Percentiles rank a stretch among this genome's conserved stretches.
Evolutionary conservation across 2,329 filamentous ascomycete species (phyloP).

Genomic region (Neonectria faginata): DNA sequence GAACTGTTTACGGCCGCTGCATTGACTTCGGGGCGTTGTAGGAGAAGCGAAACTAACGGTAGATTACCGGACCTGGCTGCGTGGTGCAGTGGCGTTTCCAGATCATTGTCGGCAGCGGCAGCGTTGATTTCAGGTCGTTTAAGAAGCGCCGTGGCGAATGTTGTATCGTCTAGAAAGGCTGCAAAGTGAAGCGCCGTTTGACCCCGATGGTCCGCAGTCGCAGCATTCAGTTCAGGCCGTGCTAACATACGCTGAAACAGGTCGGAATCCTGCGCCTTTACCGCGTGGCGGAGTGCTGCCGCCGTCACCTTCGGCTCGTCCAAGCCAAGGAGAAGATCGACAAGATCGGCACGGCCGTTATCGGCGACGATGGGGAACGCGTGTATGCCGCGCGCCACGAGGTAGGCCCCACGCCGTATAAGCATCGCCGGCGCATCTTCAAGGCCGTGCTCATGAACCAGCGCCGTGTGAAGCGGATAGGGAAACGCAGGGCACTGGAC

Average conservation of each 20-base stretch:
- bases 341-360: neutral
- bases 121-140: slow-evolving; percentile 13
- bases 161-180: neutral
- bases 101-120: neutral
- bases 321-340: slow-evolving; percentile 18
- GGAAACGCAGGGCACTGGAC: neutral
- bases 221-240: slow-evolving; percentile 20
- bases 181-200: slow-evolving; percentile 18
- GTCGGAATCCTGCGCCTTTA: neutral
- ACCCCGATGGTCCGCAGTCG: neutral
- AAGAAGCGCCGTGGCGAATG: slow-evolving; percentile 15
- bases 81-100: slow-evolving; percentile 8
- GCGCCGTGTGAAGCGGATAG: slow-evolving; percentile 27
- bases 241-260: slow-evolving; percentile 22
- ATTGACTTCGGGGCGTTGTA: slow-evolving; percentile 8
- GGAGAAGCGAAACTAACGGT: slow-evolving; percentile 12
- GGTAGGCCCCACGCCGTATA: slow-evolving; percentile 28
- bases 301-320: slow-evolving; percentile 10
- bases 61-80: slow-evolving; percentile 3
- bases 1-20: neutral
- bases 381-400: neutral
- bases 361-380: slow-evolving; percentile 18
- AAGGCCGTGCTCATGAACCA: slow-evolving; percentile 6
- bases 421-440: slow-evolving; percentile 19
- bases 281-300: slow-evolving; percentile 15